A percentile compares a stretch with the other conserved stretches of the same genome.
phyloP scores from a whole-genome alignment of 495 filamentous ascomycete genomes.

The Trichodelitschia bisporula region DNA sequence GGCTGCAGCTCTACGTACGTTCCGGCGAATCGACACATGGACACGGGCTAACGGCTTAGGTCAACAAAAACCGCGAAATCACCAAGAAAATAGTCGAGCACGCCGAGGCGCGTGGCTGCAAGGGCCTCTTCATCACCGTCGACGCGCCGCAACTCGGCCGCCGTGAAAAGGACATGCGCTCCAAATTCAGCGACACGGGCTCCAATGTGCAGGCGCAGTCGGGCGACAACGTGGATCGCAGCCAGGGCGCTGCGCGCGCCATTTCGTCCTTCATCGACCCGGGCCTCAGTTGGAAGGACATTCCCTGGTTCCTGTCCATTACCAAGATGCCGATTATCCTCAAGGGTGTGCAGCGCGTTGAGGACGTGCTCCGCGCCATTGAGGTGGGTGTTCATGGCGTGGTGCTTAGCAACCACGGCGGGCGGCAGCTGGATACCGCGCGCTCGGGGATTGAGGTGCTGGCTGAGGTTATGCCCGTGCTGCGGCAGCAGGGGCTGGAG shows the following conservation, averaged over 20 bases:
- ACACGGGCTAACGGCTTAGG: neutral
- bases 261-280: conserved; percentile 97
- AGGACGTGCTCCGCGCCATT: conserved; percentile 73
- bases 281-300: conserved; percentile 68
- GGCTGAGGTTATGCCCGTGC: conserved; percentile 86
- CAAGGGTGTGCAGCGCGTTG: conserved; percentile 89
- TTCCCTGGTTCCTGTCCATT: conserved; percentile 79
- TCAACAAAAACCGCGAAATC: conserved; percentile 87
- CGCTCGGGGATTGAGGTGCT: conserved; percentile 81
- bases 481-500: conserved; percentile 60
- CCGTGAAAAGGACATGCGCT: conserved; percentile 86
- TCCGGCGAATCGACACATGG: too few species aligned
- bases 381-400: conserved; percentile 74
- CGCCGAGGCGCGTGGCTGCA: conserved; percentile 80
- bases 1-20: conserved; percentile 97
- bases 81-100: conserved; percentile 77
- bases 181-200: conserved; percentile 70
- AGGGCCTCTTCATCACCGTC: conserved; percentile 93
- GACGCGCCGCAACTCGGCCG: conserved; percentile 90
- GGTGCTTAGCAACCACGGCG: conserved; percentile 91
- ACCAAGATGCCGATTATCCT: conserved; percentile 93
- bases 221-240: conserved; percentile 47
- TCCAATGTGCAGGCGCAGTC: conserved; percentile 49
- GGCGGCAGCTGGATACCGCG: conserved; percentile 86
- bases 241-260: conserved; percentile 72